Percentiles rank a stretch among this genome's conserved stretches.
Conservation (phyloP, 805 yeast species). For the Lachancea fermentati region DNA sequence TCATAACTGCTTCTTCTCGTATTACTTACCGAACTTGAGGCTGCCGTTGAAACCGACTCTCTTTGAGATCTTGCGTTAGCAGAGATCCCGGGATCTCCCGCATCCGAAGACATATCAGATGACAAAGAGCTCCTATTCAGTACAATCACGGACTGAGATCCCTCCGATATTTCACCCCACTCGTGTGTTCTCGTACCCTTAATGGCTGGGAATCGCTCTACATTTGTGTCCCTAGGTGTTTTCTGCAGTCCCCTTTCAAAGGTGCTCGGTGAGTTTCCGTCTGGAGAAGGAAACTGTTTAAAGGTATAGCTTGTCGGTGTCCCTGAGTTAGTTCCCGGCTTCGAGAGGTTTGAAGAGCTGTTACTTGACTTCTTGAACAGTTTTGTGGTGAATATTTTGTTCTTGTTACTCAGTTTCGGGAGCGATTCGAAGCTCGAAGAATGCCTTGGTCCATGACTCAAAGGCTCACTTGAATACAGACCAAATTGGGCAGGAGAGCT, state of each 20-base stretch:
- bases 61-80: background rate
- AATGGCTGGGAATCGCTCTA: conserved; percentile 29
- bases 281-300: conserved; percentile 7
- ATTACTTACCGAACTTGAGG: conserved; percentile 2
- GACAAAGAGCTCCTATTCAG: conserved; percentile 16
- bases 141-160: conserved; percentile 19
- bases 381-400: conserved; percentile 24
- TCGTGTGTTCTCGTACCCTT: conserved; percentile 46
- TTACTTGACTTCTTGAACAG: conserved; percentile 24
- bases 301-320: conserved; percentile 4
- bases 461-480: conserved; percentile 16
- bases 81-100: background rate
- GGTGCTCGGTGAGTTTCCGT: background rate
- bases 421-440: conserved; percentile 29
- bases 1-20: conserved; percentile 3
- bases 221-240: background rate
- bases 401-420: conserved; percentile 25
- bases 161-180: conserved; percentile 37
- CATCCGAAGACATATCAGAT: conserved; percentile 8
- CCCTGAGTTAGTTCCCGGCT: conserved; percentile 3
- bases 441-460: conserved; percentile 9
- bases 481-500: conserved; percentile 5
- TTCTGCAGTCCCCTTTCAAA: conserved; percentile 4
- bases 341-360: background rate
- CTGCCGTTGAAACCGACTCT: conserved; percentile 4